Percentiles rank a stretch among this genome's conserved stretches.
Evolutionary conservation across 441 rosid genomes (phyloP).

Genomic region (Erodium trifolium): DNA sequence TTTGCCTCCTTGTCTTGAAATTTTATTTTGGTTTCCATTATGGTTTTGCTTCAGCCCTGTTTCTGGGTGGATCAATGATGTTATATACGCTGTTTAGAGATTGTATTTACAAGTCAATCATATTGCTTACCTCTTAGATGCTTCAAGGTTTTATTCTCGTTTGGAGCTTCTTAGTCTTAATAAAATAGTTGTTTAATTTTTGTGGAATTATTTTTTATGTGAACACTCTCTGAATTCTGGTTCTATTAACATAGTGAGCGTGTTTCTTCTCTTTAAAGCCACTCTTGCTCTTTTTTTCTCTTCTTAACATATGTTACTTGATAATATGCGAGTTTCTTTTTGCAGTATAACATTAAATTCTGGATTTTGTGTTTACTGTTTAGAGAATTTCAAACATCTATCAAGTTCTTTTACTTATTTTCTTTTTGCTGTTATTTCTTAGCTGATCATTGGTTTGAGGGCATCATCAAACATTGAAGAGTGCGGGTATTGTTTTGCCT

Average conservation of each 20-base stretch:
- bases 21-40: neutral
- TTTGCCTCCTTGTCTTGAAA: neutral
- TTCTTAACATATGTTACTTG: neutral
- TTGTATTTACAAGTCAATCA: neutral
- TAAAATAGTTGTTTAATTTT: neutral
- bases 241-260: neutral
- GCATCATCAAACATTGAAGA: constrained; percentile 15
- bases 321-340: neutral
- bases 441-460: neutral
- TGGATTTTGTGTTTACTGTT: neutral
- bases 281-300: neutral
- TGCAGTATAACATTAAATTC: neutral
- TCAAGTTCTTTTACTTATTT: neutral
- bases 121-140: neutral
- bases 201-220: neutral
- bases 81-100: neutral
- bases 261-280: neutral
- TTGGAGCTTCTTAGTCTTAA: neutral
- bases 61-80: neutral
- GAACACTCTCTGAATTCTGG: neutral
- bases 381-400: neutral
- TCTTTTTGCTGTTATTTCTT: neutral
- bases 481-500: constrained; percentile 3
- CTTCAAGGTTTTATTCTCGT: neutral
- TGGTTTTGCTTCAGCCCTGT: neutral